Evolutionary conservation across 352 stramenopile species (phyloP).

Genomic region (Pythium brassicae): DNA sequence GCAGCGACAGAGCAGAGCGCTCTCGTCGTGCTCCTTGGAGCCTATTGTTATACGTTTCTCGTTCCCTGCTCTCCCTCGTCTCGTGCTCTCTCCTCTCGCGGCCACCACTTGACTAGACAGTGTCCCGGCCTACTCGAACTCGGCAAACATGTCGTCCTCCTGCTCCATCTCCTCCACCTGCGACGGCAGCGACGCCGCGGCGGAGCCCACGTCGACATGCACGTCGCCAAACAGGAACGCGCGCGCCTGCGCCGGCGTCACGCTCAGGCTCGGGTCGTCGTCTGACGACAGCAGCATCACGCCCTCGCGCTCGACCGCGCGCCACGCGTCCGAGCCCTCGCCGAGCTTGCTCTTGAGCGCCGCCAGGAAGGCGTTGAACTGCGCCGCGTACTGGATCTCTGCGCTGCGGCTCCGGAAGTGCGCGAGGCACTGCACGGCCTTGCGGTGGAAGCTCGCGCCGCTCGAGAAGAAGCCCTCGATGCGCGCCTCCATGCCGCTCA

Average conservation of each 20-base stretch:
- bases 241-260: slow-evolving; percentile 41
- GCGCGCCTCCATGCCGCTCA: slow-evolving; percentile 65
- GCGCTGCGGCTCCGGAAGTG: slow-evolving; percentile 69
- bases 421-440: slow-evolving; percentile 60
- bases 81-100: not conserved
- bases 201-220: slow-evolving; percentile 32
- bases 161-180: slow-evolving; percentile 59
- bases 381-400: slow-evolving; percentile 64
- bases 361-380: slow-evolving; percentile 73
- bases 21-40: not conserved
- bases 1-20: not conserved
- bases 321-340: slow-evolving; percentile 48
- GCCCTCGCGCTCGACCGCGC: slow-evolving; percentile 43
- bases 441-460: slow-evolving; percentile 48
- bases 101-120: no score
- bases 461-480: slow-evolving; percentile 61
- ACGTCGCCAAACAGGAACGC: slow-evolving; percentile 66
- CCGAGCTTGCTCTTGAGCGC: slow-evolving; percentile 43
- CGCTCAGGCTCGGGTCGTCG: slow-evolving; percentile 53
- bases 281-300: slow-evolving; percentile 50
- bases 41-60: slow-evolving; percentile 5
- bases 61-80: not conserved
- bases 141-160: slow-evolving; percentile 79
- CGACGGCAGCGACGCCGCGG: slow-evolving; percentile 50
- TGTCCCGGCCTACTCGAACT: slow-evolving; percentile 82